Evolutionary conservation across 2,329 filamentous ascomycete genomes (phyloP).

Genomic region (Phoma sp.): DNA sequence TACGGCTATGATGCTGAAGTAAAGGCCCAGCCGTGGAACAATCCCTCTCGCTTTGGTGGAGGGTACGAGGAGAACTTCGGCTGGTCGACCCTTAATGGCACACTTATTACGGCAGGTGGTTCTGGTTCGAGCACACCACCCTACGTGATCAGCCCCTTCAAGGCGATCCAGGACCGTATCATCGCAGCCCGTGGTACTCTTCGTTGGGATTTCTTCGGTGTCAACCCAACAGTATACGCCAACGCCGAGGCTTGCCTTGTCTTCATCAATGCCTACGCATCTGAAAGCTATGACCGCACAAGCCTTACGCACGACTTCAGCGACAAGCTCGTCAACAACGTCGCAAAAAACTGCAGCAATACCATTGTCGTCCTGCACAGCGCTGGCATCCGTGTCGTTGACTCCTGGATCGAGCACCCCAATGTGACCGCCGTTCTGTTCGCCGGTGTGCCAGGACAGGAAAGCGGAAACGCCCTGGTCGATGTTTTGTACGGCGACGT

Average conservation of each 20-base stretch:
- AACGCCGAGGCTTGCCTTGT: slow-evolving; percentile 59
- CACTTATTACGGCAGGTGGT: slow-evolving; percentile 52
- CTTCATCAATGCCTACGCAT: slow-evolving; percentile 63
- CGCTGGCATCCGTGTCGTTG: slow-evolving; percentile 13
- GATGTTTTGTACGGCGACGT: not conserved
- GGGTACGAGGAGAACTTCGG: slow-evolving; percentile 51
- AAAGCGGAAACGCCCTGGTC: not conserved
- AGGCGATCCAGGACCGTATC: slow-evolving; percentile 47
- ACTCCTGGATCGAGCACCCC: not conserved
- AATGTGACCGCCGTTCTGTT: not conserved
- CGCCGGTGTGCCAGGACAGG: not conserved
- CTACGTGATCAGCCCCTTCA: slow-evolving; percentile 52
- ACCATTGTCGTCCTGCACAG: slow-evolving; percentile 58
- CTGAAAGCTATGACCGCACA: slow-evolving; percentile 41
- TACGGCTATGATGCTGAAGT: slow-evolving; percentile 52
- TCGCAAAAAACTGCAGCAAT: slow-evolving; percentile 57
- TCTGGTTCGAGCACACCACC: slow-evolving; percentile 50
- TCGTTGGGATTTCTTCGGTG: slow-evolving; percentile 45
- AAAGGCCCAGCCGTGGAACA: slow-evolving; percentile 48
- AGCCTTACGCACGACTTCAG: slow-evolving; percentile 29
- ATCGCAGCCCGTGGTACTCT: slow-evolving; percentile 41
- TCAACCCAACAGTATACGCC: slow-evolving; percentile 40
- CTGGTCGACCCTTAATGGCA: slow-evolving; percentile 49
- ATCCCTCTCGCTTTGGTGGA: slow-evolving; percentile 47
- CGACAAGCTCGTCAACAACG: slow-evolving; percentile 52